Conservation (phyloP, 768 basidiomycete species). For the Kwoniella sp. region DNA sequence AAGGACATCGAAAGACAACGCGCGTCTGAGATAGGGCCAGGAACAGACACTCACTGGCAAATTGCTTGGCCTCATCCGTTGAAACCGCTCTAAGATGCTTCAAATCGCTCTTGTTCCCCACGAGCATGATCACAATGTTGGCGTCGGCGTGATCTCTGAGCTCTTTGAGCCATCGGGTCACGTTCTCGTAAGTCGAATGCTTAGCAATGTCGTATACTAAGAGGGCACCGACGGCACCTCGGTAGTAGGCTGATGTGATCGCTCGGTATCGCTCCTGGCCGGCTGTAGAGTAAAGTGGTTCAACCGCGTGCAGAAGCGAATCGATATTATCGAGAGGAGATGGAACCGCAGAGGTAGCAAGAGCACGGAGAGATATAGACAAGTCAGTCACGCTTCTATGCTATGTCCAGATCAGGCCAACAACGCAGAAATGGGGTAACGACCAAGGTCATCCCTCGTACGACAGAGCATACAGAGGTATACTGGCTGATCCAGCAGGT, state of each 20-base stretch:
- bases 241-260: conserved; percentile 98
- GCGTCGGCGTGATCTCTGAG: conserved; percentile 82
- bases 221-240: conserved; percentile 72
- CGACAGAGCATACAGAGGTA: too few species aligned
- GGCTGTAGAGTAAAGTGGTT: conserved; percentile 60
- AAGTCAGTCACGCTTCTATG: too few species aligned
- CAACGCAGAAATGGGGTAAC: too few species aligned
- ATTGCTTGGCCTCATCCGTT: conserved; percentile 93
- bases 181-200: conserved; percentile 78
- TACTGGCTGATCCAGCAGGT: too few species aligned
- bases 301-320: neutral
- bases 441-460: too few species aligned
- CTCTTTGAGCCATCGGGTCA: conserved; percentile 95
- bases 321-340: neutral
- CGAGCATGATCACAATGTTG: conserved; percentile 93
- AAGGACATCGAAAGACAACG: neutral
- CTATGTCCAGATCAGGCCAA: too few species aligned
- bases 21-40: too few species aligned
- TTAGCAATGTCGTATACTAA: conserved; percentile 59
- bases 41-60: conserved; percentile 67
- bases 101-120: conserved; percentile 99
- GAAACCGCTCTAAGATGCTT: conserved; percentile 95
- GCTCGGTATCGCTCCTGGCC: conserved; percentile 97
- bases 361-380: too few species aligned
- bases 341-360: too few species aligned